phyloP scores from a whole-genome alignment of 2,329 filamentous ascomycete genomes.

The Rutstroemia sp. region DNA sequence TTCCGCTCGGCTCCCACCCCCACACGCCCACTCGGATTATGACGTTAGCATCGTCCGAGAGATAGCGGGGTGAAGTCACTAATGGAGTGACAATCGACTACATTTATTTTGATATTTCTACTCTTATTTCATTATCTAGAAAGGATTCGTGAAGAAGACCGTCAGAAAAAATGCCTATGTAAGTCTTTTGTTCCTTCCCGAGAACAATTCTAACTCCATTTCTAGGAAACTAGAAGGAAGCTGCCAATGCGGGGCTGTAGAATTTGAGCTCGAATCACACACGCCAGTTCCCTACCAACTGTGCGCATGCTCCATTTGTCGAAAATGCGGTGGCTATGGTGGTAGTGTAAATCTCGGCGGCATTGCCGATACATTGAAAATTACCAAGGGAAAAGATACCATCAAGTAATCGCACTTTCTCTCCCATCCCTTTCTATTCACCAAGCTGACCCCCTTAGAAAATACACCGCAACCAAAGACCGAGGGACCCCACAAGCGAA shows the following conservation, averaged over 20 bases:
- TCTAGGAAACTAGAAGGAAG: constrained; percentile 39
- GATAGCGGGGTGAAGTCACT: background rate
- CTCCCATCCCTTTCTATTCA: background rate
- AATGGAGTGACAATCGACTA: background rate
- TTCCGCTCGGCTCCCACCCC: background rate
- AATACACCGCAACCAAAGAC: constrained; percentile 38
- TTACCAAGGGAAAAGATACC: constrained; percentile 35
- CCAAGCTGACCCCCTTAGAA: constrained; percentile 25
- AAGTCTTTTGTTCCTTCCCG: background rate
- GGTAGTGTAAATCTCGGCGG: constrained; percentile 40
- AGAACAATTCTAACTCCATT: background rate
- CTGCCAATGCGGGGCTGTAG: constrained; percentile 40
- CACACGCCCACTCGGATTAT: background rate
- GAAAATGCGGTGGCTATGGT: constrained; percentile 38
- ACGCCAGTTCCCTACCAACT: constrained; percentile 42
- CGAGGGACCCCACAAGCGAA: constrained; percentile 34
- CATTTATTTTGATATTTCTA: background rate
- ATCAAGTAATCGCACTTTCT: constrained; percentile 33
- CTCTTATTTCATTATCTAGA: no score
- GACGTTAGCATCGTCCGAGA: background rate
- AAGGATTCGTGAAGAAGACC: no score
- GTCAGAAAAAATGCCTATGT: background rate
- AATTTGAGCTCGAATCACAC: constrained; percentile 38
- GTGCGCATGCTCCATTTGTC: constrained; percentile 42
- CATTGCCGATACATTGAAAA: constrained; percentile 34